A percentile compares a stretch with the other conserved stretches of the same genome.
Evolutionary conservation across 129 eudicot species (phyloP).

Genomic region (Helianthus annuus): HanXRQr2.0-SUNRISE NC_035444.2:105961013-105961512

Average conservation of each 20-base stretch:
- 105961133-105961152: background rate
- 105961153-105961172: constrained; percentile 55
- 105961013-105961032: constrained; percentile 65
- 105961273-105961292: constrained; percentile 42
- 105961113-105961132: background rate
- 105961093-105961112: background rate
- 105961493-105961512: constrained; percentile 76
- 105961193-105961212: constrained; percentile 73
- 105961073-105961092: constrained; percentile 61
- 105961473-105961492: constrained; percentile 77
- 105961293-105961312: constrained; percentile 68
- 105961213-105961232: constrained; percentile 56
- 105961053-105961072: constrained; percentile 66
- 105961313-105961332: constrained; percentile 94
- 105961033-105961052: constrained; percentile 85
- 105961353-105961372: background rate
- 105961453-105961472: constrained; percentile 87
- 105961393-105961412: background rate
- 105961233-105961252: background rate
- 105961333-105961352: constrained; percentile 98
- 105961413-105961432: background rate
- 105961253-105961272: too few species aligned
- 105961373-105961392: background rate
- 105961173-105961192: constrained; percentile 53
- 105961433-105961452: constrained; percentile 84